These are phyloP conservation scores for Elsinoe ampelina DNA, from an alignment of 2,329 filamentous ascomycete species.

Conservation along the genomic window DNA sequence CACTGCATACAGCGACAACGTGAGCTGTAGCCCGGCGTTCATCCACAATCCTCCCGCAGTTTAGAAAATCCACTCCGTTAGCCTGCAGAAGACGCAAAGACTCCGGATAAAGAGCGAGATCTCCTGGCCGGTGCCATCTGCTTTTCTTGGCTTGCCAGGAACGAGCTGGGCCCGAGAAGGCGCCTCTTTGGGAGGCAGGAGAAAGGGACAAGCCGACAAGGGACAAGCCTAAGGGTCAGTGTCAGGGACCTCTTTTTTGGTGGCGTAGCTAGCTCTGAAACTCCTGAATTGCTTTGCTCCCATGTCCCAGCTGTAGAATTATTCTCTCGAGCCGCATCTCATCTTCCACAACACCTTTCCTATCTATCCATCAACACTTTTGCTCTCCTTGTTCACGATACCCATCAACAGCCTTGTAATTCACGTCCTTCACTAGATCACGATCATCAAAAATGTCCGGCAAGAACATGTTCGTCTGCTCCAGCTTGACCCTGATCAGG, in stretches of 20 bases:
- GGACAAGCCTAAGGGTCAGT: no score
- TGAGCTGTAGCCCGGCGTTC: slow-evolving; percentile 4
- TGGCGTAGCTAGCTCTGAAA: slow-evolving; percentile 5
- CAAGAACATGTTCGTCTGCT: slow-evolving; percentile 17
- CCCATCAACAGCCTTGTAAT: slow-evolving; percentile 12
- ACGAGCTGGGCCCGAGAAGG: not conserved
- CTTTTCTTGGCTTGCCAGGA: not conserved
- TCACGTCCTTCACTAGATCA: not conserved
- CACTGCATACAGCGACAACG: not conserved
- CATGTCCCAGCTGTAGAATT: not conserved
- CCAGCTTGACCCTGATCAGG: not conserved
- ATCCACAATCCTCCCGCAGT: not conserved
- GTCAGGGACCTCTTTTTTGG: not conserved
- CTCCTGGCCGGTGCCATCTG: not conserved
- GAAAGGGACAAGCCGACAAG: not conserved
- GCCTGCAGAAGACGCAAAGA: not conserved
- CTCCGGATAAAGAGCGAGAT: not conserved
- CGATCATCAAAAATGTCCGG: slow-evolving; percentile 13
- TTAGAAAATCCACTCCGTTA: not conserved
- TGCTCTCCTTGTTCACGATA: slow-evolving; percentile 12
- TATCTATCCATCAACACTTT: slow-evolving; percentile 9
- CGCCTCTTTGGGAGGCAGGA: no score
- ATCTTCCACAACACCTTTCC: not conserved
- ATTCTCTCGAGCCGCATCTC: not conserved
- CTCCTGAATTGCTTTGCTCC: not conserved